These are phyloP conservation scores for Tolypocladium sp. DNA, from an alignment of 2,329 filamentous ascomycete species.

Conservation along the genomic window DNA sequence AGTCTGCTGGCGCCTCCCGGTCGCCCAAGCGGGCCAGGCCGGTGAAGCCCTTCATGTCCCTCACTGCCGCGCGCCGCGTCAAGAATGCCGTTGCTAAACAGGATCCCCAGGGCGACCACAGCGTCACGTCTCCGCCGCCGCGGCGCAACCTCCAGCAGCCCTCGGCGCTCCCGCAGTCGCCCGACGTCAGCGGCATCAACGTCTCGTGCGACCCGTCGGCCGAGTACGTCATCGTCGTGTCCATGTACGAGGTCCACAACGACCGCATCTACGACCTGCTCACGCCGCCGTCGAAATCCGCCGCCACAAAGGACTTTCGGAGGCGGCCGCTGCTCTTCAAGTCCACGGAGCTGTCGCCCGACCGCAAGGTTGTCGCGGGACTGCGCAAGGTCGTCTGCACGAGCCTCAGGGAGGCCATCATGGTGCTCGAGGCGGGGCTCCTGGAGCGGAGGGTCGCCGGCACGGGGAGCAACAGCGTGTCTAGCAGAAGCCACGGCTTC, in stretches of 20 bases:
- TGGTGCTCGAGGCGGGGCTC: slow-evolving; percentile 83
- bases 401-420: slow-evolving; percentile 71
- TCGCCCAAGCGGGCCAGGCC: slow-evolving; percentile 21
- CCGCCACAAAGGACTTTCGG: slow-evolving; percentile 57
- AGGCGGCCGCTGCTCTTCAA: slow-evolving; percentile 88
- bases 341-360: slow-evolving; percentile 75
- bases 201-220: slow-evolving; percentile 51
- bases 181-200: slow-evolving; percentile 63
- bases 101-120: slow-evolving; percentile 40
- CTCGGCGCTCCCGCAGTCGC: slow-evolving; percentile 62
- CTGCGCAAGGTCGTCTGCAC: slow-evolving; percentile 83
- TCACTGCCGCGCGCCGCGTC: slow-evolving; percentile 34
- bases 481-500: slow-evolving; percentile 89
- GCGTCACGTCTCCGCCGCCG: slow-evolving; percentile 35
- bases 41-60: slow-evolving; percentile 27
- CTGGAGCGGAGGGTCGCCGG: slow-evolving; percentile 81
- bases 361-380: slow-evolving; percentile 90
- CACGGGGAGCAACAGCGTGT: slow-evolving; percentile 87
- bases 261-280: slow-evolving; percentile 94
- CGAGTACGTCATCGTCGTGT: slow-evolving; percentile 82
- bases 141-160: slow-evolving; percentile 59
- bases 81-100: slow-evolving; percentile 38
- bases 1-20: not conserved
- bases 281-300: slow-evolving; percentile 50
- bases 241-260: slow-evolving; percentile 99